phyloP scores from a whole-genome alignment of 106 monocot genomes.

The Dioscorea zingiberensis region DNA sequence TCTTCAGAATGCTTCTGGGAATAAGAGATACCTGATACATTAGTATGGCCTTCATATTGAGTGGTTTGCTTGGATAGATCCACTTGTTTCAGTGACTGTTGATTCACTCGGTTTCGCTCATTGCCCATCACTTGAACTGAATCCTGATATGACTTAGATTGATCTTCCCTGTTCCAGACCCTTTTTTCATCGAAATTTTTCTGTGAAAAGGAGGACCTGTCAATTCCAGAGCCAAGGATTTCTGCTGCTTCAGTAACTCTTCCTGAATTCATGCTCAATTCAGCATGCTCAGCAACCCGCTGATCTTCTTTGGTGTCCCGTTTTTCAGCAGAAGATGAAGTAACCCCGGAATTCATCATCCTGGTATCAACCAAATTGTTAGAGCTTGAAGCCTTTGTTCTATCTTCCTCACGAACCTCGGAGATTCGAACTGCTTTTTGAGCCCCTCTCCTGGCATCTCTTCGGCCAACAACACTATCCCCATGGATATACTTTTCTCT shows the following conservation, averaged over 20 bases:
- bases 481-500: not conserved
- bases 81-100: not conserved
- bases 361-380: conserved; percentile 12
- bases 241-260: not conserved
- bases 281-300: not conserved
- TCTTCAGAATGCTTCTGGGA: conserved; percentile 2
- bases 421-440: not conserved
- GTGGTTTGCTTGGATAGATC: not conserved
- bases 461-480: not conserved
- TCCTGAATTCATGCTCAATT: conserved; percentile 10
- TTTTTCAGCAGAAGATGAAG: not conserved
- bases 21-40: not conserved
- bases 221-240: not conserved
- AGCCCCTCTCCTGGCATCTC: not conserved
- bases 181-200: not conserved
- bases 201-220: not conserved
- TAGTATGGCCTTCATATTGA: not conserved
- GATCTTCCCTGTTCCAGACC: not conserved
- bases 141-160: not conserved
- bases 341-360: not conserved
- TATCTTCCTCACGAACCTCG: not conserved
- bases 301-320: not conserved
- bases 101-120: not conserved
- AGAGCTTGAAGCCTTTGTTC: conserved; percentile 4
- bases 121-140: not conserved